These are phyloP conservation scores for Astrothelium subdiscretum DNA, from an alignment of 495 filamentous ascomycete genomes.

Conservation along the genomic window DNA sequence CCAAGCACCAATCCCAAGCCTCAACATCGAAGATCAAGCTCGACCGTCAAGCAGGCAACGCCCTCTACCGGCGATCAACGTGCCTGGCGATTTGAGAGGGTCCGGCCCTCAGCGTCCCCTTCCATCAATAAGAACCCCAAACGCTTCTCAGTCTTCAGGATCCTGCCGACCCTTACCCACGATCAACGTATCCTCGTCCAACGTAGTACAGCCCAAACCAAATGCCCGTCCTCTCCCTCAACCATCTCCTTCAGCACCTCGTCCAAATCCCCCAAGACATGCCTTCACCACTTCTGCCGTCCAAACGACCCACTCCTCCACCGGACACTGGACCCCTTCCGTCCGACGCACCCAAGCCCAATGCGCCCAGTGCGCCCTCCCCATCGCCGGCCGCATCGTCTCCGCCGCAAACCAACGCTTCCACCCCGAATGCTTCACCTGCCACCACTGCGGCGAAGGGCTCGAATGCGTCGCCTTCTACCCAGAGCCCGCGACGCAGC, in stretches of 20 bases:
- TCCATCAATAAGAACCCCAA: slow-evolving; percentile 53
- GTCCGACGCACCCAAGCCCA: slow-evolving; percentile 58
- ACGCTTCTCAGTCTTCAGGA: slow-evolving; percentile 28
- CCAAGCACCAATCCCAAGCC: slow-evolving; percentile 35
- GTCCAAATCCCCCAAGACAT: not conserved
- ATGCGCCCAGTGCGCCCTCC: slow-evolving; percentile 71
- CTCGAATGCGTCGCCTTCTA: slow-evolving; percentile 96
- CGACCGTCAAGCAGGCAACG: slow-evolving; percentile 15
- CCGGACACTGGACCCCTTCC: slow-evolving; percentile 35
- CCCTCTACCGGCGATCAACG: slow-evolving; percentile 18
- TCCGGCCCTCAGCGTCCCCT: slow-evolving; percentile 14
- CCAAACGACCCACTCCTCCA: slow-evolving; percentile 24
- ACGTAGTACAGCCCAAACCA: slow-evolving; percentile 4
- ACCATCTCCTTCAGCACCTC: not conserved
- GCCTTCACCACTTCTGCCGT: slow-evolving; percentile 20
- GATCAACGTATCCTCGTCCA: slow-evolving; percentile 32
- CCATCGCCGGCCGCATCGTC: slow-evolving; percentile 84
- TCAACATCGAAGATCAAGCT: slow-evolving; percentile 35
- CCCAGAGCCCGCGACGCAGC: slow-evolving; percentile 66
- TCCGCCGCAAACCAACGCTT: slow-evolving; percentile 69
- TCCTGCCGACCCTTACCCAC: slow-evolving; percentile 25
- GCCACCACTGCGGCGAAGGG: slow-evolving; percentile 72
- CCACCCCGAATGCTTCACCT: slow-evolving; percentile 87
- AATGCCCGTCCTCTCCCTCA: slow-evolving; percentile 6
- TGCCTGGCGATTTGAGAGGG: not conserved